These are phyloP conservation scores for Erodium trifolium DNA, from an alignment of 441 rosid genomes.

Conservation along the genomic window DNA sequence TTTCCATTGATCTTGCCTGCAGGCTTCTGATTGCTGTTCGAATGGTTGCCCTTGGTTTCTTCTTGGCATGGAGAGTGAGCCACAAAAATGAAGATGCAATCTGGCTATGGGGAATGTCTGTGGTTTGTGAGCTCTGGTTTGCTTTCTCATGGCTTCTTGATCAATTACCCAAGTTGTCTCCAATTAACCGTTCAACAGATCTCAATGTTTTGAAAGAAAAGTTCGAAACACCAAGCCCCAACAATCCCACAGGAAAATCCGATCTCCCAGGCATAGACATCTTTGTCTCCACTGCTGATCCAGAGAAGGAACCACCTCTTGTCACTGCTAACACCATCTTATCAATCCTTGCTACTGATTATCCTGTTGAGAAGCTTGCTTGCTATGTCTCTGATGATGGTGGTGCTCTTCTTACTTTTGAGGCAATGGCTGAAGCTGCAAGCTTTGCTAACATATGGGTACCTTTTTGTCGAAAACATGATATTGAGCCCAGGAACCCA, in stretches of 20 bases:
- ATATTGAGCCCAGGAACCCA: slow-evolving; percentile 79
- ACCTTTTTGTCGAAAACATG: slow-evolving; percentile 82
- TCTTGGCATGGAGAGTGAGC: slow-evolving; percentile 68
- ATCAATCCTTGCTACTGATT: slow-evolving; percentile 76
- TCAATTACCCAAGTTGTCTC: slow-evolving; percentile 85
- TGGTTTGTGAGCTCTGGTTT: slow-evolving; percentile 85
- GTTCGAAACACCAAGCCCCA: slow-evolving; percentile 57
- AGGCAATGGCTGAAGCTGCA: slow-evolving; percentile 40
- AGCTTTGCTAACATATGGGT: slow-evolving; percentile 83
- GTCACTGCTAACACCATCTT: slow-evolving; percentile 85
- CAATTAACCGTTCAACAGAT: slow-evolving; percentile 66
- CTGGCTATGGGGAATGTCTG: slow-evolving; percentile 90
- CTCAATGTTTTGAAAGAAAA: slow-evolving; percentile 55
- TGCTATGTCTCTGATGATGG: slow-evolving; percentile 20
- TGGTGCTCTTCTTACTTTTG: no score
- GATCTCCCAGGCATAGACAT: slow-evolving; percentile 85
- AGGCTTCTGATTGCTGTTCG: background rate
- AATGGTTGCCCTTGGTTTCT: slow-evolving; percentile 47
- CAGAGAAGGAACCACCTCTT: slow-evolving; percentile 87
- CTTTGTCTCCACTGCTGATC: slow-evolving; percentile 91
- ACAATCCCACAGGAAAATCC: slow-evolving; percentile 62
- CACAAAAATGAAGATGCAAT: slow-evolving; percentile 71
- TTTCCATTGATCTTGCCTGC: background rate
- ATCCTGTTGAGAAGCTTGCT: slow-evolving; percentile 81
- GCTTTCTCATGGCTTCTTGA: slow-evolving; percentile 84